Base-by-base conservation (phyloP, 2,329 filamentous ascomycete genomes). In the Fusarium newnesense region DNA sequence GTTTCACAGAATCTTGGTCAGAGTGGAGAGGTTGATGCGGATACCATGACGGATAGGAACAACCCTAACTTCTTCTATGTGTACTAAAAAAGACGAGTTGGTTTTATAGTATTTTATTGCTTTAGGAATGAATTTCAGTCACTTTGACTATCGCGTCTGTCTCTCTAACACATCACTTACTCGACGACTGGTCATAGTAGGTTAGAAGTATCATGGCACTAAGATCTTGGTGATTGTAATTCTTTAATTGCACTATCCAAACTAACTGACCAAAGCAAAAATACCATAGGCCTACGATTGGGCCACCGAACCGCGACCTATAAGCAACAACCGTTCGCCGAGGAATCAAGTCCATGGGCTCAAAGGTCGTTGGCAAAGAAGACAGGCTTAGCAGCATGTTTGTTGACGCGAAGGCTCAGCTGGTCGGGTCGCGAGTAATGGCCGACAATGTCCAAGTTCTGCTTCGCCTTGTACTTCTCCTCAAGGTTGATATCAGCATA, bases 341-440 rank as follows among this genome's bases (percentile, higher is more conserved):
- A n/a, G 13, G 9, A 21, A 12, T 21, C 8, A n/a, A 2, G 6
- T 34, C 18, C 24, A 12, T 28, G 5, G 10, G 8, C 60, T 42
- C 18, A 65, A 21, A 65, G 62, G 2, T 65, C 58, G 9, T 65
- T 63, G 9, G 62, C 62, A 11, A 63, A 65, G 9, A 65, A 63
- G 4, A 65, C 58, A 16, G 58, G 62, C 32, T 63, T 65, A 16
- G 62, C 58, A 3, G 62, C 26, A 46, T 65, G 58, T 5, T 19
- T 19, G n/a, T 65, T 65, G 26, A 65, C 62, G 11, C 62, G 39
- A 39, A 84, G 76, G 60, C 82, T 83, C 37, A 84, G 71, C 64
- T 82, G 77, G 61, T 84, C 83, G 11, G 82, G 81, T 37, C 81
- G 77, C 9, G 80, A 78, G 60, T 83, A 80, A 37, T 79, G 77